phyloP scores from a whole-genome alignment of 2,329 filamentous ascomycete species.

The Colletotrichum caudatum region DNA sequence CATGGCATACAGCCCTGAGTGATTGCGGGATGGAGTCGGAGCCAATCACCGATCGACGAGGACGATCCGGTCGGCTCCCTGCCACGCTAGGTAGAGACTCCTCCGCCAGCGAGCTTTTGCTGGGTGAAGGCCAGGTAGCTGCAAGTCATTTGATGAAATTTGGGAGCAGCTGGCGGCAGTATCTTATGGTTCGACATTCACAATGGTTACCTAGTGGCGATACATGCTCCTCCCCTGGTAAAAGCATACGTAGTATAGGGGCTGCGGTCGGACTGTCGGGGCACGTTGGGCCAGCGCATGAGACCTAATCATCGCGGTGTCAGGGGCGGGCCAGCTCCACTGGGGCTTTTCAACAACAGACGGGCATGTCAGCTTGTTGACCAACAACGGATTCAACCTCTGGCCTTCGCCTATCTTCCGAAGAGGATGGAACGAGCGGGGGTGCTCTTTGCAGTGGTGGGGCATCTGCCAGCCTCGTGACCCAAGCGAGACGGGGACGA shows the following conservation, averaged over 20 bases:
- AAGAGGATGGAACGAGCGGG: conserved; percentile 31
- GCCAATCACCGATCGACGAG: conserved; percentile 34
- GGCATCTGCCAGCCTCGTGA: conserved; percentile 22
- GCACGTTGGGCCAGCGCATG: conserved; percentile 18
- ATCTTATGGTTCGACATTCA: conserved; percentile 2
- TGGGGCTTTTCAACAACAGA: conserved; percentile 6
- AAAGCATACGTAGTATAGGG: conserved; percentile 9
- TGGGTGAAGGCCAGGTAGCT: conserved; percentile 9
- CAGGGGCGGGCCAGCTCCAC: conserved; percentile 3
- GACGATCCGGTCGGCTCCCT: conserved; percentile 11
- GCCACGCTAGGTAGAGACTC: conserved; percentile 10
- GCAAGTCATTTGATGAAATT: neutral
- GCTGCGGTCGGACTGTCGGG: conserved; percentile 19
- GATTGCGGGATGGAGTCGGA: conserved; percentile 15
- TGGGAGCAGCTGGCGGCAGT: neutral
- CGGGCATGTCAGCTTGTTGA: neutral
- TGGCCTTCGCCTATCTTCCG: conserved; percentile 32
- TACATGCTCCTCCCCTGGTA: conserved; percentile 7
- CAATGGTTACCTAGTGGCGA: conserved; percentile 23
- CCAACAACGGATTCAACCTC: conserved; percentile 5
- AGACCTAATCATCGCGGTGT: conserved; percentile 11
- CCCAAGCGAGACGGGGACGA: conserved; percentile 15
- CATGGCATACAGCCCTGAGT: conserved; percentile 35
- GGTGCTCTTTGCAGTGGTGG: conserved; percentile 26
- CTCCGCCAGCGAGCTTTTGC: conserved; percentile 2